Percentiles rank a stretch among this genome's conserved stretches.
Evolutionary conservation across 345 rosid species (phyloP).

Genomic region (Syzygium aqueum): DNA sequence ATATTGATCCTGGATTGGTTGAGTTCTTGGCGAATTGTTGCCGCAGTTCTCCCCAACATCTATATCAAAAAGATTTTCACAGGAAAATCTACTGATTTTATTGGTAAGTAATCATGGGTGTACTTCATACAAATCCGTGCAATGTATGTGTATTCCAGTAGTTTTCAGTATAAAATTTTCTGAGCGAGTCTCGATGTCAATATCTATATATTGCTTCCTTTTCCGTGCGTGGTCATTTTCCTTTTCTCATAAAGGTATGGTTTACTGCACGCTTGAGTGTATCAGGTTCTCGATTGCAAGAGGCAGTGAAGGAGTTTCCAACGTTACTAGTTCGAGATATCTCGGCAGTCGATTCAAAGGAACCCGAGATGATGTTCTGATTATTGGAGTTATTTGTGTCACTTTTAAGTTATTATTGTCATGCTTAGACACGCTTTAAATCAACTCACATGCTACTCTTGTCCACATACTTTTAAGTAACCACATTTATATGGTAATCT

Average conservation of each 20-base stretch:
- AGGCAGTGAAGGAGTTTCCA: slow-evolving; percentile 25
- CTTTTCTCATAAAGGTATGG: background rate
- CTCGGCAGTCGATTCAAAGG: slow-evolving; percentile 2
- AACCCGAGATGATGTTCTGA: slow-evolving; percentile 1
- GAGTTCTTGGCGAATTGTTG: no score
- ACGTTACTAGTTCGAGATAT: slow-evolving; percentile 35
- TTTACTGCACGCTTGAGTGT: background rate
- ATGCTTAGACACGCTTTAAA: no score
- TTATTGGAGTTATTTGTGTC: background rate
- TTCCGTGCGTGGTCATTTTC: background rate
- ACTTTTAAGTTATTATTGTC: no score
- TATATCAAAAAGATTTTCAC: background rate
- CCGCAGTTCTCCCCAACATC: no score
- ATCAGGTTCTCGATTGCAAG: slow-evolving; percentile 25
- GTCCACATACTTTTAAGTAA: no score
- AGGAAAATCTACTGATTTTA: background rate
- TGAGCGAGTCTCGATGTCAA: background rate
- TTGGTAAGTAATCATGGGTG: background rate
- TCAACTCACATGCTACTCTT: no score
- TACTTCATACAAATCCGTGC: background rate
- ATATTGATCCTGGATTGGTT: no score
- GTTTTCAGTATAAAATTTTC: background rate
- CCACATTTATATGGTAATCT: background rate
- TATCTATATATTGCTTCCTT: background rate
- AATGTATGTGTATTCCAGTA: background rate